phyloP scores from a whole-genome alignment of 176 grass and related monocot genomes.

The Eragrostis nindensis region DNA sequence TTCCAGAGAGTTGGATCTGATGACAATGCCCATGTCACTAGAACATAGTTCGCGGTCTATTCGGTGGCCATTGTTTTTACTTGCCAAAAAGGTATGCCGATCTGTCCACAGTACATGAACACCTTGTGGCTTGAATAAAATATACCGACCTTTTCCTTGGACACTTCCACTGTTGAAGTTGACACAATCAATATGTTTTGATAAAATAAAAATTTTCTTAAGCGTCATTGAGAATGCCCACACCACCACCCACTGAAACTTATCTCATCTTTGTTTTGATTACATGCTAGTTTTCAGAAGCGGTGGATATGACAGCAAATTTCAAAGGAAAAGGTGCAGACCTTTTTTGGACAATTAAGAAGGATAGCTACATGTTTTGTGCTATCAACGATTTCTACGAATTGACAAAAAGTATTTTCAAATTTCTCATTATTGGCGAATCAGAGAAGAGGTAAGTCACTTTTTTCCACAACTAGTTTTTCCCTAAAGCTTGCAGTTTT shows the following conservation, averaged over 20 bases:
- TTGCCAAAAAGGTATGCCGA: slow-evolving; percentile 77
- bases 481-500: slow-evolving; percentile 21
- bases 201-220: background rate
- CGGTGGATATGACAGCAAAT: slow-evolving; percentile 79
- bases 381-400: slow-evolving; percentile 80
- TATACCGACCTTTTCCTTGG: background rate
- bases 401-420: slow-evolving; percentile 66
- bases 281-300: slow-evolving; percentile 71
- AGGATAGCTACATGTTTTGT: slow-evolving; percentile 84
- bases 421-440: slow-evolving; percentile 70
- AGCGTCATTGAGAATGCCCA: background rate
- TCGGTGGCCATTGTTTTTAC: slow-evolving; percentile 90
- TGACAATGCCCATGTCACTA: slow-evolving; percentile 85
- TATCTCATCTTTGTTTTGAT: slow-evolving; percentile 41
- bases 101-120: slow-evolving; percentile 16
- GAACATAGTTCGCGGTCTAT: slow-evolving; percentile 58
- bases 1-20: slow-evolving; percentile 89
- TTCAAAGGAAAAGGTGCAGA: slow-evolving; percentile 67
- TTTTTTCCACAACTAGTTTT: slow-evolving; percentile 26
- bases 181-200: background rate
- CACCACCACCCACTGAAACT: background rate
- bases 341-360: slow-evolving; percentile 66
- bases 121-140: slow-evolving; percentile 1
- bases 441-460: slow-evolving; percentile 70
- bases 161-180: slow-evolving; percentile 8